Conservation (phyloP, 2,329 filamentous ascomycete species). For the Celoporthe dispersa region DNA sequence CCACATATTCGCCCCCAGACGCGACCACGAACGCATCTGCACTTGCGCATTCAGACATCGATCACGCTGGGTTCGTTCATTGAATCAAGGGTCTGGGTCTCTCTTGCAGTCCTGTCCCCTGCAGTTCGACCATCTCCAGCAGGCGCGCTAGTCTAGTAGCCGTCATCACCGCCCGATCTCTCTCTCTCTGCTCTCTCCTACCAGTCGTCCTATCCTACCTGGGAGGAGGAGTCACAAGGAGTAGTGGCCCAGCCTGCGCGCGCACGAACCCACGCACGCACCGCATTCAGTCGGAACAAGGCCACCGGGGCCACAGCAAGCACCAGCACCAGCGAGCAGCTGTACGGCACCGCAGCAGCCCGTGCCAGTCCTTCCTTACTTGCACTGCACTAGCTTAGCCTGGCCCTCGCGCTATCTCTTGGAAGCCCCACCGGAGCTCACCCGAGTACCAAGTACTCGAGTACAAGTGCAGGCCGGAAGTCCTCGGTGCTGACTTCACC, state of each 20-base stretch:
- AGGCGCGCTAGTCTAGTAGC: slow-evolving; percentile 18
- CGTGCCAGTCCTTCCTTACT: slow-evolving; percentile 26
- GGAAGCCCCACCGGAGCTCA: slow-evolving; percentile 27
- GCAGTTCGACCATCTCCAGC: slow-evolving; percentile 15
- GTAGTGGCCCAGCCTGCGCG: slow-evolving; percentile 8
- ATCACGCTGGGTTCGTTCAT: not conserved
- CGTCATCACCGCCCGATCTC: slow-evolving; percentile 9
- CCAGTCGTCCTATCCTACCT: slow-evolving; percentile 4
- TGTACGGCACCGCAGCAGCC: slow-evolving; percentile 3
- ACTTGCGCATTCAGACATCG: not conserved
- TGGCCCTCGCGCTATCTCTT: slow-evolving; percentile 27
- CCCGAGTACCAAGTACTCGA: slow-evolving; percentile 28
- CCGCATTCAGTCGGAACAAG: slow-evolving; percentile 7
- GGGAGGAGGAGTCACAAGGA: not conserved
- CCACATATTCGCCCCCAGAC: not conserved
- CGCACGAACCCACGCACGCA: slow-evolving; percentile 4
- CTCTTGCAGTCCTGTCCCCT: slow-evolving; percentile 7
- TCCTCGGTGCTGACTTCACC: slow-evolving; percentile 12
- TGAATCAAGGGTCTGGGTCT: slow-evolving; percentile 12
- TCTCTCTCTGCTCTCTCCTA: slow-evolving; percentile 1
- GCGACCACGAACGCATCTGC: not conserved
- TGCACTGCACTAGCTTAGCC: slow-evolving; percentile 30
- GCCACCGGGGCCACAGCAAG: not conserved
- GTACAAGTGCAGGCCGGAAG: slow-evolving; percentile 10
- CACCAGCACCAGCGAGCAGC: not conserved